A percentile compares a stretch with the other conserved stretches of the same genome.
These are phyloP conservation scores for Zopfochytrium polystomum DNA, from an alignment of 371 early-diverging fungal species.

Conservation along the genomic window DNA sequence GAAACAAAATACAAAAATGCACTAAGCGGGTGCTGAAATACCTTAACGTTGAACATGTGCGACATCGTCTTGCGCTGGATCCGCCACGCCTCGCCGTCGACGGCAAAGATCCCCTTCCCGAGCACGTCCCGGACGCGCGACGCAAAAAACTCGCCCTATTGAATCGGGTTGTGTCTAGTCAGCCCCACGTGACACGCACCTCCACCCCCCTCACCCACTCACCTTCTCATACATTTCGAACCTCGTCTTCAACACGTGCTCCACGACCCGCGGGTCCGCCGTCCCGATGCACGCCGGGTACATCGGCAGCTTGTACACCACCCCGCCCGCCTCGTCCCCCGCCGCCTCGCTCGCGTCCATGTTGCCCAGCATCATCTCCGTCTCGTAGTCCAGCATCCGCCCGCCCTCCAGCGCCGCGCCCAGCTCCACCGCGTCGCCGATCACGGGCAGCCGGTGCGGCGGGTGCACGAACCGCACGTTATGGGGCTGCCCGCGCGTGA, in stretches of 20 bases:
- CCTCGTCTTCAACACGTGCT: conserved; percentile 30
- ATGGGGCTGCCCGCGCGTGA: background rate
- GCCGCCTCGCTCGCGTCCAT: conserved; percentile 3
- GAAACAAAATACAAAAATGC: too few relatives aligned
- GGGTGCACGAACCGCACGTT: background rate
- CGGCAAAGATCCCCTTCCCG: conserved; percentile 71
- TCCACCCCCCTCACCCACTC: conserved; percentile 7
- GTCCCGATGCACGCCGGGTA: conserved; percentile 6
- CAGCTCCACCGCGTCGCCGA: conserved; percentile 16
- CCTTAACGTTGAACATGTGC: conserved; percentile 67
- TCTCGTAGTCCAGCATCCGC: background rate
- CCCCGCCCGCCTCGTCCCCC: conserved; percentile 1
- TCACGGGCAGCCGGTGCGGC: conserved; percentile 10
- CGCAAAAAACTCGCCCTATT: conserved; percentile 25
- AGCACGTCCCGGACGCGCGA: conserved; percentile 44
- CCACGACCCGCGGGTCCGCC: conserved; percentile 31
- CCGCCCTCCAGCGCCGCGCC: background rate
- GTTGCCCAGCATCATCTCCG: too few relatives aligned
- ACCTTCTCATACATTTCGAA: conserved; percentile 41
- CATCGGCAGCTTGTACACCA: conserved; percentile 25
- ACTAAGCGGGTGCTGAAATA: conserved; percentile 21
- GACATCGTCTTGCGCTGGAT: conserved; percentile 66
- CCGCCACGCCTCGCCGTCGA: conserved; percentile 65
- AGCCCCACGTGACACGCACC: conserved; percentile 11
- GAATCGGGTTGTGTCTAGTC: background rate